Evolutionary conservation across 495 filamentous ascomycete genomes (phyloP).

Genomic region (Gamarada debralockiae): DNA sequence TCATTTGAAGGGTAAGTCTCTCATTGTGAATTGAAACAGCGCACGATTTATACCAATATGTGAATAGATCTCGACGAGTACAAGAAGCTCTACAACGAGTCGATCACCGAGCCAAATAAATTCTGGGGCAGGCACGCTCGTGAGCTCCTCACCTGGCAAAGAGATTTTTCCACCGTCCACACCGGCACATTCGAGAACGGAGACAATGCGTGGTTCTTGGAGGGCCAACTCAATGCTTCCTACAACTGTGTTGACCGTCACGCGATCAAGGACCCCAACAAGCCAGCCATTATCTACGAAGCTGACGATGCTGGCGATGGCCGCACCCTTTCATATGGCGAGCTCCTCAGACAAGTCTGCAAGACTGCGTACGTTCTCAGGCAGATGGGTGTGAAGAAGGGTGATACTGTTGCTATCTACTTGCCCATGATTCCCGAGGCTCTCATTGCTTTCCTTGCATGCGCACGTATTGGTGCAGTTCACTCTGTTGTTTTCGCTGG

Average conservation of each 20-base stretch:
- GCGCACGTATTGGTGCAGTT: constrained; percentile 86
- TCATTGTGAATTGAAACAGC: not conserved
- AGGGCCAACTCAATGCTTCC: constrained; percentile 89
- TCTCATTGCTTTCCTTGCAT: constrained; percentile 85
- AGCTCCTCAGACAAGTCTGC: constrained; percentile 91
- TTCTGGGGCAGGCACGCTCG: constrained; percentile 89
- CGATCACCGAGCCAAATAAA: constrained; percentile 82
- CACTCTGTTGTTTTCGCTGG: constrained; percentile 99
- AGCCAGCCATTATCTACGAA: constrained; percentile 96
- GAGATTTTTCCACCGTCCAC: constrained; percentile 88
- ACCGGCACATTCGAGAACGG: constrained; percentile 73
- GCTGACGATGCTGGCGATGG: constrained; percentile 88
- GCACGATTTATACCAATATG: too few species aligned
- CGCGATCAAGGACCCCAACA: constrained; percentile 86
- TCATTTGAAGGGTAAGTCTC: constrained; percentile 45
- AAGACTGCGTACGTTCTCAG: constrained; percentile 81
- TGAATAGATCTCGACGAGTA: constrained; percentile 71
- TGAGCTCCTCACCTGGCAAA: constrained; percentile 86
- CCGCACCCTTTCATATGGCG: constrained; percentile 85
- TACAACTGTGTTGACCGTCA: constrained; percentile 98
- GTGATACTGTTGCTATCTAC: constrained; percentile 96
- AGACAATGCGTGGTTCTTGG: constrained; percentile 92
- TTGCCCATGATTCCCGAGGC: constrained; percentile 99
- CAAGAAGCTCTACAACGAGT: constrained; percentile 91
- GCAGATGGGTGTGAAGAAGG: constrained; percentile 94